These are phyloP conservation scores for Oenanthe sinensis DNA, from an alignment of 129 eudicot genomes.

Conservation along the genomic window DNA sequence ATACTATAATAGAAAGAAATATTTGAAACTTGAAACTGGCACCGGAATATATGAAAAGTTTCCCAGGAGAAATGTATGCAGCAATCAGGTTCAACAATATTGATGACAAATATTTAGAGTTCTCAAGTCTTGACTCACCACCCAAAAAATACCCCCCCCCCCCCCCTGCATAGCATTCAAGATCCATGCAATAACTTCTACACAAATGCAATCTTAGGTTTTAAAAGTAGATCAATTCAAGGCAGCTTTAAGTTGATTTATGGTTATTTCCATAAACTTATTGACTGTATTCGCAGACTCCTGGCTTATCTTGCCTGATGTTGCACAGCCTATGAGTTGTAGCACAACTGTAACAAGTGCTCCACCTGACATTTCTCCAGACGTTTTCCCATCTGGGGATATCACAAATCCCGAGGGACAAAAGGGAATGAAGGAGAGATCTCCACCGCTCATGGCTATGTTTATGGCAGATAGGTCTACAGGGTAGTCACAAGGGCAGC, in stretches of 20 bases:
- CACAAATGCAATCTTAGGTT: neutral
- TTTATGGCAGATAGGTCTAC: conserved; percentile 44
- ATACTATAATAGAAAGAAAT: no score
- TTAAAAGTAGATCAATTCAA: conserved; percentile 38
- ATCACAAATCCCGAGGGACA: conserved; percentile 68
- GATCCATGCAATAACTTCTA: neutral
- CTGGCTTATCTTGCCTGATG: conserved; percentile 48
- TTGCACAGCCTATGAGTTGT: conserved; percentile 54
- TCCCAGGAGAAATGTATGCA: no score
- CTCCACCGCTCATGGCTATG: conserved; percentile 65
- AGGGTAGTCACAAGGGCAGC: conserved; percentile 59
- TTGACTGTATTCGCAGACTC: conserved; percentile 57
- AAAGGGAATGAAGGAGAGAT: conserved; percentile 53
- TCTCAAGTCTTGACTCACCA: no score
- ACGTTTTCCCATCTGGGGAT: conserved; percentile 28
- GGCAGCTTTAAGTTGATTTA: conserved; percentile 62
- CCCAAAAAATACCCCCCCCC: no score
- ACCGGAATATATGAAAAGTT: no score
- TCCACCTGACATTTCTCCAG: conserved; percentile 26
- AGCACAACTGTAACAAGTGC: conserved; percentile 55
- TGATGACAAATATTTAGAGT: no score
- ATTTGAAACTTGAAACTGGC: no score
- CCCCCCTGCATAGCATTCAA: conserved; percentile 16
- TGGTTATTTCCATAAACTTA: conserved; percentile 51
- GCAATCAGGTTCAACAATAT: no score